Percentiles rank a stretch among this genome's conserved stretches.
Conservation (phyloP, 805 yeast species). For the Wickerhamiella nectarea region DNA sequence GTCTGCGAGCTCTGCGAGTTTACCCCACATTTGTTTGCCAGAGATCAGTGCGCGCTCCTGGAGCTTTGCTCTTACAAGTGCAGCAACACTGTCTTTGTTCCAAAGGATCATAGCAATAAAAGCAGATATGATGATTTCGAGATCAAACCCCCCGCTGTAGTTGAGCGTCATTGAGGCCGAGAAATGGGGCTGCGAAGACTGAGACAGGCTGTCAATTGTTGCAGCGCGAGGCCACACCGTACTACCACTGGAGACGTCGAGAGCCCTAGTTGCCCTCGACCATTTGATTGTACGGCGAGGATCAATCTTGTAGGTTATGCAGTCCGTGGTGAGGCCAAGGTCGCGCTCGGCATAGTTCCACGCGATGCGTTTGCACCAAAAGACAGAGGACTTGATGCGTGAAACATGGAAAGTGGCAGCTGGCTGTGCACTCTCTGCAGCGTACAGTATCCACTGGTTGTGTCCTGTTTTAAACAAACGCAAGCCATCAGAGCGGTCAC, state of each 20-base stretch:
- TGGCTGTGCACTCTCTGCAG: background rate
- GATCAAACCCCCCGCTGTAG: background rate
- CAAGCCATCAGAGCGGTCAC: no score
- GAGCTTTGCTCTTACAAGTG: background rate
- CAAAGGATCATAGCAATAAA: slow-evolving; percentile 5
- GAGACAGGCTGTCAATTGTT: no score
- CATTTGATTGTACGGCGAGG: slow-evolving; percentile 3
- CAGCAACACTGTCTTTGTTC: background rate
- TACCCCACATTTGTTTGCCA: background rate
- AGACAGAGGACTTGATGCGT: background rate
- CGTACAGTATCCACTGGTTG: slow-evolving; percentile 3
- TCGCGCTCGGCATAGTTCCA: background rate
- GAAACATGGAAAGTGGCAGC: background rate
- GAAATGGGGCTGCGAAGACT: no score
- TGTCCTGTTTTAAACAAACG: background rate
- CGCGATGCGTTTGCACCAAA: background rate
- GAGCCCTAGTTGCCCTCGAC: background rate
- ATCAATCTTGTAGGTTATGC: background rate
- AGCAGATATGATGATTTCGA: background rate
- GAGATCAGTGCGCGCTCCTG: background rate
- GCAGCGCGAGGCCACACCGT: background rate
- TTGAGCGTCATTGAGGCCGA: no score
- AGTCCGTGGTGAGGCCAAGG: background rate
- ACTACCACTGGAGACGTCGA: background rate
- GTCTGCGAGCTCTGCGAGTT: background rate